Percentiles rank a stretch among this genome's conserved stretches.
Conservation (phyloP, 2,329 filamentous ascomycete genomes). For the Fusarium setosum region DNA sequence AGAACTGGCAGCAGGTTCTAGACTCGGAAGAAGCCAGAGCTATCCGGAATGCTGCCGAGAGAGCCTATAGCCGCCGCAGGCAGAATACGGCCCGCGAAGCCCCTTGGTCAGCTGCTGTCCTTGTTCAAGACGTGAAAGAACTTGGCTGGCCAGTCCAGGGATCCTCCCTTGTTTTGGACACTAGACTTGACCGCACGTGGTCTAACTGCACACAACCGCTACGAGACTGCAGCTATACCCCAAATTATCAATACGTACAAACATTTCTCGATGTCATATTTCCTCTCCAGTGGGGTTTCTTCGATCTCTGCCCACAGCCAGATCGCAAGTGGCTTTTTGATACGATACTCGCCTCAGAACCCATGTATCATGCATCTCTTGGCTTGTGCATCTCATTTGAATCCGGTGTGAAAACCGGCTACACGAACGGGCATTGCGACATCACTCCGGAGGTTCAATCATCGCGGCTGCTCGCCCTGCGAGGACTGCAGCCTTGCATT, state of each 20-base stretch:
- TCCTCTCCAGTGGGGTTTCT: conserved; percentile 16
- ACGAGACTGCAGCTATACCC: conserved; percentile 5
- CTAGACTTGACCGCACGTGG: conserved; percentile 13
- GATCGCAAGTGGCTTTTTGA: conserved; percentile 17
- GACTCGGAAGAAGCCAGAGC: conserved; percentile 6
- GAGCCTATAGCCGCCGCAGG: conserved; percentile 8
- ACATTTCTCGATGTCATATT: conserved; percentile 17
- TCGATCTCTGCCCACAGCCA: neutral
- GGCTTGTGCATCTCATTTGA: conserved; percentile 14
- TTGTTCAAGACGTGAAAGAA: conserved; percentile 8
- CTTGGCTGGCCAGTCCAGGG: neutral
- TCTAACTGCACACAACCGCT: conserved; percentile 7
- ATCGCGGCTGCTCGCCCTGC: conserved; percentile 3
- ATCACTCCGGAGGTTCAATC: conserved; percentile 10
- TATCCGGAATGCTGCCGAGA: conserved; percentile 1
- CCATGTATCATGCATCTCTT: conserved; percentile 10
- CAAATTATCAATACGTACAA: conserved; percentile 8
- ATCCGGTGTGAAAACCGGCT: neutral
- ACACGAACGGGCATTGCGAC: conserved; percentile 10
- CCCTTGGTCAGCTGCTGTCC: neutral
- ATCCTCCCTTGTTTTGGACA: neutral
- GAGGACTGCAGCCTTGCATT: conserved; percentile 5
- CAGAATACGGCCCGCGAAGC: neutral
- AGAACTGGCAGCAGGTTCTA: conserved; percentile 14
- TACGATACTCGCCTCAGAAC: conserved; percentile 10